A percentile compares a stretch with the other conserved stretches of the same genome.
These are phyloP conservation scores for Nepenthes mirabilis DNA, from an alignment of 148 eudicot genomes.

Conservation along the genomic window DNA sequence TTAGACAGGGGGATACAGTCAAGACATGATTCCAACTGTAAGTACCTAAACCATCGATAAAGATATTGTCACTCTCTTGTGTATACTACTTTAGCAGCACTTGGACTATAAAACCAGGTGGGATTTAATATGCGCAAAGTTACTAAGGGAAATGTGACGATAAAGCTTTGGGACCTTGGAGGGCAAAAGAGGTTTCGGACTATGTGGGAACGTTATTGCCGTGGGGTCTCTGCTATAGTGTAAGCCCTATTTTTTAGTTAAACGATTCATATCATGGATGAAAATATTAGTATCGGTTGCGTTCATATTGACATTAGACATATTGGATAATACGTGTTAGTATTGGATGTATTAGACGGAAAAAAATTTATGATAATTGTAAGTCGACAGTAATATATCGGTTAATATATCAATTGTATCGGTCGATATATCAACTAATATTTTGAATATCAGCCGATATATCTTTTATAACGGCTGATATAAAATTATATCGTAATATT, in stretches of 20 bases:
- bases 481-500: too few relatives aligned
- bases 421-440: too few relatives aligned
- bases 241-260: constrained; percentile 19
- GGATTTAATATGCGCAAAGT: constrained; percentile 96
- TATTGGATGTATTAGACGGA: too few relatives aligned
- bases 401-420: too few relatives aligned
- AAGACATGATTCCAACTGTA: constrained; percentile 98
- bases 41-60: constrained; percentile 15
- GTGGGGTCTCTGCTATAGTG: constrained; percentile 80
- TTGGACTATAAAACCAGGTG: constrained; percentile 34
- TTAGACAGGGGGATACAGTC: constrained; percentile 82
- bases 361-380: too few relatives aligned
- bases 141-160: constrained; percentile 77
- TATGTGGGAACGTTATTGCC: constrained; percentile 97
- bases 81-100: background rate
- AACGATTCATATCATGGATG: too few relatives aligned
- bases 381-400: too few relatives aligned
- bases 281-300: too few relatives aligned
- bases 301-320: too few relatives aligned
- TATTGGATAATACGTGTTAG: too few relatives aligned
- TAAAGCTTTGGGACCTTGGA: constrained; percentile 94
- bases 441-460: too few relatives aligned
- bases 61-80: background rate
- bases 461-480: too few relatives aligned
- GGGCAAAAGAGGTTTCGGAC: constrained; percentile 79